Percentiles rank a stretch among this genome's conserved stretches.
phyloP scores from a whole-genome alignment of 805 yeast genomes.

The Teunomyces atbi region DNA sequence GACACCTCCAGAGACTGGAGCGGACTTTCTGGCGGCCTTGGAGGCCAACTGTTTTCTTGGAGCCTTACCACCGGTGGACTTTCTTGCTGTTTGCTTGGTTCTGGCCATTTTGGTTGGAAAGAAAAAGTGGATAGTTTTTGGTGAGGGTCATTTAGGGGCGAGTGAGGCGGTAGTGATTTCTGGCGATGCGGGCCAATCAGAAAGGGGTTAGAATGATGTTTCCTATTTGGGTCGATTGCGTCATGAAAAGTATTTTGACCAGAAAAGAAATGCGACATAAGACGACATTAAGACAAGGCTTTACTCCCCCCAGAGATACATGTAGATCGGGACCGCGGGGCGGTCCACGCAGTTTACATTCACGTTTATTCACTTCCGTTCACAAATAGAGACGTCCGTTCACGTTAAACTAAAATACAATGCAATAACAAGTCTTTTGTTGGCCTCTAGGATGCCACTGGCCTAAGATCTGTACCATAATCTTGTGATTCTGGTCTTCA shows the following conservation, averaged over 20 bases:
- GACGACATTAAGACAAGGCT: no score
- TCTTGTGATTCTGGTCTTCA: constrained; percentile 74
- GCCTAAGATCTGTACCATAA: constrained; percentile 72
- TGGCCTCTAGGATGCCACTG: neutral
- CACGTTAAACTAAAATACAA: neutral
- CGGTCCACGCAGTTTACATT: no score
- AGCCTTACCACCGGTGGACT: constrained; percentile 50
- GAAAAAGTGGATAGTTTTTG: constrained; percentile 6
- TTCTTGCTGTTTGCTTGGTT: constrained; percentile 49
- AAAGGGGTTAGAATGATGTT: neutral
- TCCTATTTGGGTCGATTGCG: neutral
- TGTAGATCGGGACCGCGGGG: no score
- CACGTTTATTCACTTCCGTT: no score
- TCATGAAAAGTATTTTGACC: neutral
- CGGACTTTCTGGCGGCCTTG: constrained; percentile 49
- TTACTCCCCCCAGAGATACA: no score
- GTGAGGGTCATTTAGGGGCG: constrained; percentile 1
- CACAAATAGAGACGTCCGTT: no score
- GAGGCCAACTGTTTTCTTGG: constrained; percentile 50
- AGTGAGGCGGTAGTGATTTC: neutral
- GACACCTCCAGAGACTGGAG: constrained; percentile 48
- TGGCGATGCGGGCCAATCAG: constrained; percentile 6
- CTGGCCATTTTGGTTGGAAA: constrained; percentile 35
- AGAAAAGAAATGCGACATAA: no score
- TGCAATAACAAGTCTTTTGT: constrained; percentile 3